Conservation (phyloP, 2,329 filamentous ascomycete genomes). For the Phaeomoniella chlamydospora region DNA sequence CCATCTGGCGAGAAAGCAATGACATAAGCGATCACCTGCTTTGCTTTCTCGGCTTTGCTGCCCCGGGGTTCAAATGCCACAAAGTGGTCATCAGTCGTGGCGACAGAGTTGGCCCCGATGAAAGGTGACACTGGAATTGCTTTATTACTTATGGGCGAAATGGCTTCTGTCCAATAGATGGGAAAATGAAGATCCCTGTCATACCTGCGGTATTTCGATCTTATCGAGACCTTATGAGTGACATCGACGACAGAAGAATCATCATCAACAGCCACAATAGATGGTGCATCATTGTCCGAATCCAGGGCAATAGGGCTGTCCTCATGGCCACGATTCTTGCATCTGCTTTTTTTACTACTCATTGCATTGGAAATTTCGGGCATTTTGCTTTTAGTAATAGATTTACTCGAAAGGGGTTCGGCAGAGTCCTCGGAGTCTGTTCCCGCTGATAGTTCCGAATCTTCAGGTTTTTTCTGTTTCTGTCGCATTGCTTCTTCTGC, state of each 20-base stretch:
- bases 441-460: conserved; percentile 24
- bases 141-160: conserved; percentile 67
- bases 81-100: conserved; percentile 56
- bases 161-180: conserved; percentile 83
- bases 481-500: conserved; percentile 53
- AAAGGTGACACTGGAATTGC: conserved; percentile 68
- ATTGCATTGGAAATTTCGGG: neutral
- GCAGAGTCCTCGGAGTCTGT: conserved; percentile 23
- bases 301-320: conserved; percentile 29
- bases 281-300: conserved; percentile 27
- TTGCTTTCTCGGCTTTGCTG: conserved; percentile 66
- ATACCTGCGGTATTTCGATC: conserved; percentile 35
- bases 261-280: conserved; percentile 32
- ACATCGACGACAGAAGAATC: conserved; percentile 47
- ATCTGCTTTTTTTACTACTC: neutral
- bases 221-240: conserved; percentile 28
- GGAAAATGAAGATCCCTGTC: conserved; percentile 71
- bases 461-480: conserved; percentile 6
- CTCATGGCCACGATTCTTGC: conserved; percentile 12
- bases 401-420: conserved; percentile 10
- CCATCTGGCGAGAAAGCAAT: conserved; percentile 71
- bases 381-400: neutral
- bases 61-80: conserved; percentile 72
- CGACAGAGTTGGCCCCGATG: conserved; percentile 50
- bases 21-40: conserved; percentile 82